These are phyloP conservation scores for Tulasnella sp. DNA, from an alignment of 768 basidiomycete species.

Conservation along the genomic window DNA sequence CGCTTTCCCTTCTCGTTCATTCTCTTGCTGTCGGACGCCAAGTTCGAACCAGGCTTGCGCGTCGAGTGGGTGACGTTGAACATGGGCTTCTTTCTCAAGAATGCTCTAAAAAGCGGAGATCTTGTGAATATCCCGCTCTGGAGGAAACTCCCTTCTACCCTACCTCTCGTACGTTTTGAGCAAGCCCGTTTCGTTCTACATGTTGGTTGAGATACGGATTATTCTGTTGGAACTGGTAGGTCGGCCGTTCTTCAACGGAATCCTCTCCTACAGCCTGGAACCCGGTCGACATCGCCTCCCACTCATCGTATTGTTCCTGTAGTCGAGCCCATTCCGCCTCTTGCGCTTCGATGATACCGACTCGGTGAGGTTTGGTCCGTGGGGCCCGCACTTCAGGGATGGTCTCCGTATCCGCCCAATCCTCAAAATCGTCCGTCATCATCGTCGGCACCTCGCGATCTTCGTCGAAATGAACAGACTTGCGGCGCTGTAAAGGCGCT, in stretches of 20 bases:
- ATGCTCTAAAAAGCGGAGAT: slow-evolving; percentile 56
- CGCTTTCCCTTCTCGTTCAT: slow-evolving; percentile 89
- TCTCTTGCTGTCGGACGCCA: slow-evolving; percentile 96
- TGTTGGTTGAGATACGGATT: slow-evolving; percentile 76
- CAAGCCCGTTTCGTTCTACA: neutral
- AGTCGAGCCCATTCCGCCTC: slow-evolving; percentile 58
- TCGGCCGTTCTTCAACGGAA: slow-evolving; percentile 13
- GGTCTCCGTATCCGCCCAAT: slow-evolving; percentile 9
- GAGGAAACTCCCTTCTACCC: neutral
- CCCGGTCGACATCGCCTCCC: slow-evolving; percentile 69
- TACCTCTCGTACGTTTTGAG: neutral
- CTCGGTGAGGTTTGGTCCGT: neutral
- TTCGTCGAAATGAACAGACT: slow-evolving; percentile 25
- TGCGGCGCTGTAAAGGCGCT: neutral
- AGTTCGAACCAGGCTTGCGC: slow-evolving; percentile 83
- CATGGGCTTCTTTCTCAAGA: slow-evolving; percentile 82
- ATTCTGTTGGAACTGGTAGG: slow-evolving; percentile 69
- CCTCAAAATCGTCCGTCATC: slow-evolving; percentile 18
- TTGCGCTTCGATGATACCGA: slow-evolving; percentile 32
- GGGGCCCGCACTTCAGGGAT: neutral
- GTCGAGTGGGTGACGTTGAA: slow-evolving; percentile 69
- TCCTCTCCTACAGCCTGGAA: neutral
- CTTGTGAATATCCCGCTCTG: neutral
- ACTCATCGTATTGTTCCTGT: slow-evolving; percentile 75
- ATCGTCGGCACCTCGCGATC: slow-evolving; percentile 11